Evolutionary conservation across 176 grass and related monocot species (phyloP), one percentile per base, ranked within the genome.

Genomic region (Zea luxurians): DNA sequence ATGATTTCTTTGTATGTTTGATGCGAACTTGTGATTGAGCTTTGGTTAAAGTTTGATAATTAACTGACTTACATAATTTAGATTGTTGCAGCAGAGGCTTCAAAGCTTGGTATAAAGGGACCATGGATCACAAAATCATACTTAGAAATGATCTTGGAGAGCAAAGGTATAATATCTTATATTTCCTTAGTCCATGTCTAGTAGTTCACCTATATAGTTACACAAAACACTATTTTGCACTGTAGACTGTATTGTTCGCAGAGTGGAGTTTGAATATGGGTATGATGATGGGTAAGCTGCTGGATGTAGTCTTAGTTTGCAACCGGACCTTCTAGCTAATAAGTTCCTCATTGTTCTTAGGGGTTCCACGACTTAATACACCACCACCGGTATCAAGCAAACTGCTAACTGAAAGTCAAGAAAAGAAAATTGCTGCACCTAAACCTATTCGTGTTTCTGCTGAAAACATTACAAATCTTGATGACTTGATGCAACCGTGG

Each of bases 81-180:
- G 95, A 88, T 92, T 64, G 89, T 98, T 88, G 89, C 89, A 80
- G 88, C 82, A 90, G 91, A 98, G 84, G 91, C 91, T 87, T 83
- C 83, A 46, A 83, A 86, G n/a, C 37, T 92, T 42, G 95, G 89
- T 69, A 94, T 98, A 61, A 92, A 85, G 71, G 89, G 91, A 67
- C 95, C 91, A 63, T 98, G 95, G 95, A 98, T 94, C 72, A 98
- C 95, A 6, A 94, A 98, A 79, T 98, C 95, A 64, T 98, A 98
- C 86, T 71, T 98, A 59, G 95, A 98, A 92, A 98, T 98, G 95
- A 98, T 98, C 63, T 88, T 92, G 68, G 95, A 94, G 71, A 90
- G 89, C 78, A 98, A 94, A 94, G 95, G 95, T 92, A 74, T 55
- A 77, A 40, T 63, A 17, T 77, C 27, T 84, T 48, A 2, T 73